phyloP scores from a whole-genome alignment of 139 green algal species.

The Chlorella vulgaris region DNA sequence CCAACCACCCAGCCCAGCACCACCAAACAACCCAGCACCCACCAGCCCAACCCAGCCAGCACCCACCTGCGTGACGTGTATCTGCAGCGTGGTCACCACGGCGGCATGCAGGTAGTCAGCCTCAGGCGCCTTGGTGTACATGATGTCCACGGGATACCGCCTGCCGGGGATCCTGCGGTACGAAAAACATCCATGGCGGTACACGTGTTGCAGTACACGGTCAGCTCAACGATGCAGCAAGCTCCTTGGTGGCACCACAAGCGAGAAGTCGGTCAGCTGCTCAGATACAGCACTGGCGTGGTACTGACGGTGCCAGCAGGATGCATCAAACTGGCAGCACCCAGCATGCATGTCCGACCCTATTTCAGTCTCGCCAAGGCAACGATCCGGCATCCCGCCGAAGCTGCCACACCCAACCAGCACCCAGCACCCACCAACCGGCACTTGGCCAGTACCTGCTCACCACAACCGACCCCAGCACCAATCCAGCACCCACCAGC shows the following conservation, averaged over 20 bases:
- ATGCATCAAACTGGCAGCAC: no score
- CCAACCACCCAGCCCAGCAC: neutral
- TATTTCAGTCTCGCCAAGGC: no score
- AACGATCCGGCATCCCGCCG: no score
- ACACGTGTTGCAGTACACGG: no score
- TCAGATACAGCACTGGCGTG: no score
- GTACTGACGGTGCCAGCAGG: no score
- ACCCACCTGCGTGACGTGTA: conserved; percentile 77
- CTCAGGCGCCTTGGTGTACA: conserved; percentile 96
- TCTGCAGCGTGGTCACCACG: conserved; percentile 86
- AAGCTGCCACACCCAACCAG: no score
- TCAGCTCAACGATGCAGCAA: no score
- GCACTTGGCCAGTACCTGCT: neutral
- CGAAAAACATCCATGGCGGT: no score
- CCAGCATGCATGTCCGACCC: no score
- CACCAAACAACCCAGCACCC: neutral
- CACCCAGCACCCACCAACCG: neutral
- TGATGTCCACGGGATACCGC: conserved; percentile 95
- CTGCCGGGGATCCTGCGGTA: conserved; percentile 76
- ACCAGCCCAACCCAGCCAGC: neutral
- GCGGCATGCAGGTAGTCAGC: conserved; percentile 93
- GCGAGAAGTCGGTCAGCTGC: no score
- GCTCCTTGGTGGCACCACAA: no score
- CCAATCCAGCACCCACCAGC: neutral
- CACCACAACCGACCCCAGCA: neutral